phyloP scores from a whole-genome alignment of 2,329 filamentous ascomycete genomes.

The Gnomoniopsis smithogilvyi region DNA sequence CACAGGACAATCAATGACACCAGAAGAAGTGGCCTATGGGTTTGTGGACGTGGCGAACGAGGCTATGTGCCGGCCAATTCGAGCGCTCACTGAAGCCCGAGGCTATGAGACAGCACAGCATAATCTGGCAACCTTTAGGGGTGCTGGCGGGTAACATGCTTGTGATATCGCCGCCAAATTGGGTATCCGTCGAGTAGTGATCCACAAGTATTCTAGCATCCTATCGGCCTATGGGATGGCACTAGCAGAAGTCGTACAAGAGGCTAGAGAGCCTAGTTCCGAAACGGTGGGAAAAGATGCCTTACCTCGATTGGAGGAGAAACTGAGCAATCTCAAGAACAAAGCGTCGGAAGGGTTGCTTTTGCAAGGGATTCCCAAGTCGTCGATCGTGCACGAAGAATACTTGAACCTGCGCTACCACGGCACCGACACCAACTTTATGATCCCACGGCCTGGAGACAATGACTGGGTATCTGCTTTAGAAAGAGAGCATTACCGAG shows the following conservation, averaged over 20 bases:
- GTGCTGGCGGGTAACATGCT: constrained; percentile 10
- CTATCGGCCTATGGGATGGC: constrained; percentile 12
- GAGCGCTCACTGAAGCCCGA: constrained; percentile 4
- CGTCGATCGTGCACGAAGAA: constrained; percentile 76
- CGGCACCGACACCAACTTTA: constrained; percentile 80
- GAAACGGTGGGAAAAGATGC: constrained; percentile 55
- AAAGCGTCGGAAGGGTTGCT: constrained; percentile 62
- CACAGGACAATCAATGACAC: constrained; percentile 61
- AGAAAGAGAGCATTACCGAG: constrained; percentile 35
- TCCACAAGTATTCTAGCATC: constrained; percentile 12
- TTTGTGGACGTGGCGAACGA: constrained; percentile 9
- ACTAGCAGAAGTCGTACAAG: constrained; percentile 12
- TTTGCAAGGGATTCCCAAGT: constrained; percentile 71
- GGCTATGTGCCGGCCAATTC: constrained; percentile 11
- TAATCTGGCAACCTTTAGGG: constrained; percentile 53
- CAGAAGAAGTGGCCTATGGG: constrained; percentile 9
- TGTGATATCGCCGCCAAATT: constrained; percentile 7
- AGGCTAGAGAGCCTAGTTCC: constrained; percentile 65
- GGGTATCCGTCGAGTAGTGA: background rate
- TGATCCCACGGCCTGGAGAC: constrained; percentile 71
- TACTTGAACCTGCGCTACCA: constrained; percentile 88
- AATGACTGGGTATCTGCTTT: constrained; percentile 76
- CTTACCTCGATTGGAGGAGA: constrained; percentile 60
- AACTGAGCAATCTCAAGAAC: constrained; percentile 71
- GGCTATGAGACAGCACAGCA: constrained; percentile 50